Base-by-base conservation (phyloP, 2,329 filamentous ascomycete species). In the Aspergillus chevalieri region DNA sequence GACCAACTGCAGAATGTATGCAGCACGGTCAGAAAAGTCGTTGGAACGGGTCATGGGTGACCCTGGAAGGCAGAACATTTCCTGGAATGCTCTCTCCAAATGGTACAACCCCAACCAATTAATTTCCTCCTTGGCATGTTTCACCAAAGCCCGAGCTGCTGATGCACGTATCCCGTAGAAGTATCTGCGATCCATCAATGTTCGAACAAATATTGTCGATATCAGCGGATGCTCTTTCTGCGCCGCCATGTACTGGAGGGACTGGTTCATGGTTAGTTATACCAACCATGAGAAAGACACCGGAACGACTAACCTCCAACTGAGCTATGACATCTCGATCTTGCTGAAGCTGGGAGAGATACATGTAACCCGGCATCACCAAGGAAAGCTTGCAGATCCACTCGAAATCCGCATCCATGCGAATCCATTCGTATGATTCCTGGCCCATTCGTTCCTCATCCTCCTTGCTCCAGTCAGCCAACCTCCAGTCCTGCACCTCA, bases 371-470 rank as follows among this genome's bases (percentile, higher is more conserved):
- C 43, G 89, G 89, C 79, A 96, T 89, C 55, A 85, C 85, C 44
- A 86, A 74, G 52, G 86, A 84, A 69, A 95, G 87, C 57, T 85
- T 85, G 69, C 87, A 93, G 50, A 96, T 85, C 93, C 93, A 98
- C 67, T 98, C 93, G 58, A 97, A 97, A 69, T 98, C 94, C 14
- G 92, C 91, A 68, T 98, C 93, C 72, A 97, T 87, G 17, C 93
- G 86, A 59, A 98, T 95, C 93, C 94, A 98, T 67, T 98, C 93
- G 63, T 96, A 98, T 0, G 89, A 95, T 65, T 98, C 93, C 56
- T 90, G 84, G 49, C 93, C 89, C 91, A 98, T 97, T 61, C 84
- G 84, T 33, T 86, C 80, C 68, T 97, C 91, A 14, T 92, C 89
- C 48, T 94, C 89, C 52, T 86, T 81, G 44, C 87, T 85, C 91